Evolutionary conservation across 352 stramenopile genomes (phyloP).

Genomic region (Pilasporangium apinafurcum): DNA sequence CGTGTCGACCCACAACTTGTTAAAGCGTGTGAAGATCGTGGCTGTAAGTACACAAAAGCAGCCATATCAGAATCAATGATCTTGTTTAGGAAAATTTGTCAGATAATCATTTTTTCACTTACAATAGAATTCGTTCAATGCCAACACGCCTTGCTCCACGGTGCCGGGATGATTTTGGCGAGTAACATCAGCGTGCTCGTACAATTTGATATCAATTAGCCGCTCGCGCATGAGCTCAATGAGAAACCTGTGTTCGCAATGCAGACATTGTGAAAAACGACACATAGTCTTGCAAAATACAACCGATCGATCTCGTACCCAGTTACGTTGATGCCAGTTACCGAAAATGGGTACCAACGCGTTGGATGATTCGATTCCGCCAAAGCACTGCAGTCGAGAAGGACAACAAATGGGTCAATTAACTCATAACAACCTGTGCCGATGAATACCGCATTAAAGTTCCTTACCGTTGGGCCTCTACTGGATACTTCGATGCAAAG

Average conservation of each 20-base stretch:
- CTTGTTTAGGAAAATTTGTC: not conserved
- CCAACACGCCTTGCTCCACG: conserved; percentile 24
- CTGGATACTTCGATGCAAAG: conserved; percentile 66
- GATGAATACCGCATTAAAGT: no score
- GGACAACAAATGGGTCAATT: not conserved
- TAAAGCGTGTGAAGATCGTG: conserved; percentile 77
- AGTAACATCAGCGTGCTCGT: conserved; percentile 22
- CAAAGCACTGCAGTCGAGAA: conserved; percentile 33
- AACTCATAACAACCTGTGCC: not conserved
- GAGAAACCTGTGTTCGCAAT: conserved; percentile 37
- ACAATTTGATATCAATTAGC: conserved; percentile 71
- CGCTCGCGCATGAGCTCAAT: conserved; percentile 69
- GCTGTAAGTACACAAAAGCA: conserved; percentile 13
- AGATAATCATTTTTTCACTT: no score
- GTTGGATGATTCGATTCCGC: conserved; percentile 81
- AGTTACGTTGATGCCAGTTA: conserved; percentile 86
- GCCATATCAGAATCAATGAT: not conserved
- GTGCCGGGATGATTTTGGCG: not conserved
- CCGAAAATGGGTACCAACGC: conserved; percentile 81
- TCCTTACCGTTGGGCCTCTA: conserved; percentile 64
- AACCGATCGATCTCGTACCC: no score
- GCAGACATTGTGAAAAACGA: not conserved
- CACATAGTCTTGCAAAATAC: no score
- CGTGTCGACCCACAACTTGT: conserved; percentile 74
- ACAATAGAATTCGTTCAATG: conserved; percentile 79